Evolutionary conservation across 176 grass and related monocot species (phyloP).

Genomic region (Neostapfia colusana): DNA sequence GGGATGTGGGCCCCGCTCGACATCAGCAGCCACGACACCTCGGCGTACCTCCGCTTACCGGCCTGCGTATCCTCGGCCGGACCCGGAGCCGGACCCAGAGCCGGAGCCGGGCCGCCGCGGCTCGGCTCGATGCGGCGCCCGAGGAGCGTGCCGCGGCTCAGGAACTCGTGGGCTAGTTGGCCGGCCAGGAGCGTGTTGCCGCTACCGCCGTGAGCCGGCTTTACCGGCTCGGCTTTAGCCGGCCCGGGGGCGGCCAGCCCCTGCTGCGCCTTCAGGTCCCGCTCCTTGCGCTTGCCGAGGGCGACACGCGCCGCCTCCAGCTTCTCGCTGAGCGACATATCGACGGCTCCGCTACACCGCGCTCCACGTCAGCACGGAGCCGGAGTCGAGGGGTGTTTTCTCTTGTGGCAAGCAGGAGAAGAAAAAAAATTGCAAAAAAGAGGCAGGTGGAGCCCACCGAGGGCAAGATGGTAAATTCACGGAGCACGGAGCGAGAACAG

Average conservation of each 20-base stretch:
- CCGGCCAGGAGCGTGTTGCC: constrained; percentile 68
- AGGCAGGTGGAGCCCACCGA: constrained; percentile 29
- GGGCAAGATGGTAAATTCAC: constrained; percentile 30
- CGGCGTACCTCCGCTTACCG: constrained; percentile 47
- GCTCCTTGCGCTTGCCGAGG: constrained; percentile 68
- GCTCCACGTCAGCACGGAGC: constrained; percentile 39
- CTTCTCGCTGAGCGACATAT: constrained; percentile 67
- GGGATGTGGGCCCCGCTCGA: constrained; percentile 53
- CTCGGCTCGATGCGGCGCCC: constrained; percentile 48
- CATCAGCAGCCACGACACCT: constrained; percentile 60
- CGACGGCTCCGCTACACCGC: constrained; percentile 19
- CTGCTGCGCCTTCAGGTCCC: constrained; percentile 15
- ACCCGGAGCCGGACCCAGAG: not conserved
- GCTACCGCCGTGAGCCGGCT: not conserved
- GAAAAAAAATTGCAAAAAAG: not conserved
- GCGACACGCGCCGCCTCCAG: constrained; percentile 59
- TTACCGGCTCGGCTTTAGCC: constrained; percentile 47
- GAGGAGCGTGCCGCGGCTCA: constrained; percentile 61
- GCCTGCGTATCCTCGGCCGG: not conserved
- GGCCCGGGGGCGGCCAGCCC: not conserved
- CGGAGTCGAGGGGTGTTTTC: not conserved
- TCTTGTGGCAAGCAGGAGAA: not conserved
- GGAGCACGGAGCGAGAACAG: too few relatives aligned
- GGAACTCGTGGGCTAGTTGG: constrained; percentile 82
- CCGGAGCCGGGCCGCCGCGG: not conserved